Base-by-base conservation (phyloP, 2,329 filamentous ascomycete species). In the Pseudogymnoascus pannorum region DNA sequence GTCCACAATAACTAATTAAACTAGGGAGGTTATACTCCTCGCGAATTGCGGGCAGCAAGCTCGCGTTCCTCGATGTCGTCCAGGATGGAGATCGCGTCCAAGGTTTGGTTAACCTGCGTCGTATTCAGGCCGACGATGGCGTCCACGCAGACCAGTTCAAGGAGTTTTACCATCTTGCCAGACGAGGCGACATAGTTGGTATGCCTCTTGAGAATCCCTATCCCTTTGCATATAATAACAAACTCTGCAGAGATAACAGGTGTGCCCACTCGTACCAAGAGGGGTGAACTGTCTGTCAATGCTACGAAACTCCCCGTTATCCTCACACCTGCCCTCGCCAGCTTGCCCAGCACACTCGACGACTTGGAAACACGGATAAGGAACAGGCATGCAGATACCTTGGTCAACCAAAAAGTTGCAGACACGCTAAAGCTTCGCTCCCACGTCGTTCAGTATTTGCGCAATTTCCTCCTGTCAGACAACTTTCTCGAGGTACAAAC, bases 401-500 rank as follows among this genome's bases (percentile, higher is more conserved):
- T 97, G 29, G 87, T 93, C 61, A 89, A 93, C 72, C 81, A 79
- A 33, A 76, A 82, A 38, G 81, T 85, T 2, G 78, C 85, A 11
- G 86, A 94, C 69, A 84, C 86, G 1, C 77, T 97, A 58, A 82
- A 87, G 31, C 79, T 94, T 22, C 86, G 93, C 35, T 87, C 91
- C 0, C 77, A 85, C 36, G 83, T 97, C 63, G 86, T 91, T 65
- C 85, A 87, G 62, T 83, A 84, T 66, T 80, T 97, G 66, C 86
- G 91, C 35, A 81, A 84, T 59, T 91, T 88, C 72, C 84, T 97
- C 61, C 79, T 90, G 63, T 78, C 84, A 7, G 80, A 83, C 51
- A 81, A 82, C 5, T 97, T 97, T 70, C 77, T 92, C 60, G 92
- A 97, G 75, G 92, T 97, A 54, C 89, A 89, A 68, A 99, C 94